Conservation (phyloP, 208 protist species). For the Acanthamoeba quina region DNA sequence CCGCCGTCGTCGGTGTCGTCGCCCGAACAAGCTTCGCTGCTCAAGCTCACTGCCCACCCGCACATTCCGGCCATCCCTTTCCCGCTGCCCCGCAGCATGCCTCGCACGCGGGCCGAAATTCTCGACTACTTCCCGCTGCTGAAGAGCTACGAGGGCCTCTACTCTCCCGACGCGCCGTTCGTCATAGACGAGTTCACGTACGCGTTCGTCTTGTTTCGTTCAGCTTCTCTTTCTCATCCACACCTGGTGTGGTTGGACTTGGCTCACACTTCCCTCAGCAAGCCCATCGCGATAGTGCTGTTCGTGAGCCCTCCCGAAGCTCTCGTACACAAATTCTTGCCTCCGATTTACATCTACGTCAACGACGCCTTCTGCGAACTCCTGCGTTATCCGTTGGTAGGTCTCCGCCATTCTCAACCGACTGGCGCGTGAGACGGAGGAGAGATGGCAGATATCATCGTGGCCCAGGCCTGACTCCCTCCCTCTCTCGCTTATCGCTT, state of each 20-base stretch:
- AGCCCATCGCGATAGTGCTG: slow-evolving; percentile 36
- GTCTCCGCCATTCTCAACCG: neutral
- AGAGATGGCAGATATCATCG: neutral
- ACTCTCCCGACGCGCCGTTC: slow-evolving; percentile 7
- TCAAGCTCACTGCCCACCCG: neutral
- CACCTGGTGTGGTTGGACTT: neutral
- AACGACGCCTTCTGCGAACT: slow-evolving; percentile 22
- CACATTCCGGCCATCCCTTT: neutral
- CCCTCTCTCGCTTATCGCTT: neutral
- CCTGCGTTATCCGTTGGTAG: slow-evolving; percentile 2
- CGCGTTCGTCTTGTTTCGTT: neutral
- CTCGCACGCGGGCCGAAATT: slow-evolving; percentile 43
- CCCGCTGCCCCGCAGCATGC: neutral
- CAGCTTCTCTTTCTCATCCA: neutral
- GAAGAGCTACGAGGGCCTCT: neutral
- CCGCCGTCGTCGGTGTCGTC: neutral
- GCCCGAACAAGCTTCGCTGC: neutral
- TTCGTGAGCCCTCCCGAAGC: neutral
- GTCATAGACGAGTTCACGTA: slow-evolving; percentile 55
- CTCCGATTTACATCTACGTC: slow-evolving; percentile 32
- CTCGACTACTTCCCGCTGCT: slow-evolving; percentile 31
- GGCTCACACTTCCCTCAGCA: neutral
- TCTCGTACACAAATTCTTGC: neutral
- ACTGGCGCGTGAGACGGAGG: too few species aligned
- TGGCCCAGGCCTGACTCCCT: neutral